Evolutionary conservation across 345 rosid genomes (phyloP), one percentile per base, ranked within the genome.

Genomic region (Eucalyptus tenuipes): DNA sequence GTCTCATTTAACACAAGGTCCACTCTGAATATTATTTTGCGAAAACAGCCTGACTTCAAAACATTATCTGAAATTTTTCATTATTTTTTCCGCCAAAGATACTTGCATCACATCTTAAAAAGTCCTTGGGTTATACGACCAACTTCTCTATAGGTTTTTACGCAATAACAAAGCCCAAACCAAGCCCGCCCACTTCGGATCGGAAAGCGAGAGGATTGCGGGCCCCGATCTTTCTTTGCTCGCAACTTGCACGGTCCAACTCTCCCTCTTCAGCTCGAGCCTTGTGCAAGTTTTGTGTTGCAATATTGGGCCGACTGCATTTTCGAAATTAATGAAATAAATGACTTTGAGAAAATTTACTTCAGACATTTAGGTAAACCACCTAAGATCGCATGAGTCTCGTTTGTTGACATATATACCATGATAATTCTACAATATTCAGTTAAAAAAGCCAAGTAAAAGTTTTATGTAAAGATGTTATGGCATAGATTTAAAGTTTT

Each of bases 21-120:
- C 59, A 2, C 27, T 55, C 59, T 55, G 59, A 22, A 53, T 53
- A 18, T 53, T 53, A 53, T 53, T 53, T 53, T 20, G 5, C 59
- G 59, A 50, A 50, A 49, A 49, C 50, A 13, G 16, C 16, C 50
- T 5, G 15, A 49, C 57, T 18, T 52, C 22, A 27, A 27, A 59
- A 59, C 15, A 15, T 59, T n/a, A 0, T 13, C 16, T 7, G 75
- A 64, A 64, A 14, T 6, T n/a, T n/a, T 0, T 31, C 2, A 1
- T 59, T 5, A 4, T 27, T 59, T 17, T 52, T 57, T 24, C 64
- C 13, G 22, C 53, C 12, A 57, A 57, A 4, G 64, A 57, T 24
- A 52, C 31, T 27, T 59, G 8, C n/a, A 27, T 59, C 66, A 59
- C 15, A 59, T 59, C 66, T 25, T n/a, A 64, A 64, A 64, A n/a